Evolutionary conservation across 768 basidiomycete species (phyloP).

Genomic region (Pleurotus tuber-regium): DNA sequence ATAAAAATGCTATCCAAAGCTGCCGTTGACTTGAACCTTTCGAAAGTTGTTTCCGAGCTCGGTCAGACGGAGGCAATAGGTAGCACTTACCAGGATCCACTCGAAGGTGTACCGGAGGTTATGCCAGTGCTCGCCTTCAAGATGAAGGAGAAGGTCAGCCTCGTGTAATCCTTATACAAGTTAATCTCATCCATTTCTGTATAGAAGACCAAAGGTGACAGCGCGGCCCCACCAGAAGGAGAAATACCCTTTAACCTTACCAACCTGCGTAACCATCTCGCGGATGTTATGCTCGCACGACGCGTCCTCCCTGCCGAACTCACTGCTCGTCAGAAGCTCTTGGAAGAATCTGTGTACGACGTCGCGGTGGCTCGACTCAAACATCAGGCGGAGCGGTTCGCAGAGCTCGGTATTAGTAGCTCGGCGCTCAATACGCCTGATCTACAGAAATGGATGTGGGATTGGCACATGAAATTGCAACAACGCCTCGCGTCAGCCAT

Average conservation of each 20-base stretch:
- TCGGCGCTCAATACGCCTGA: conserved; percentile 43
- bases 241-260: conserved; percentile 75
- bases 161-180: background rate
- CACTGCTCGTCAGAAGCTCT: conserved; percentile 72
- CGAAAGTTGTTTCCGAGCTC: conserved; percentile 51
- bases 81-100: conserved; percentile 33
- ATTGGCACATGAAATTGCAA: conserved; percentile 71
- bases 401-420: conserved; percentile 53
- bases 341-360: conserved; percentile 86
- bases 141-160: conserved; percentile 27
- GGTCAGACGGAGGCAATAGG: conserved; percentile 52
- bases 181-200: background rate
- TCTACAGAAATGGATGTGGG: conserved; percentile 81
- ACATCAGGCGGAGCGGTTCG: conserved; percentile 58
- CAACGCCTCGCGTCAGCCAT: conserved; percentile 51
- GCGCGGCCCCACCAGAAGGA: conserved; percentile 20
- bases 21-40: conserved; percentile 54
- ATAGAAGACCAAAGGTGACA: conserved; percentile 17
- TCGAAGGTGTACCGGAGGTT: conserved; percentile 57
- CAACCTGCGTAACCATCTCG: conserved; percentile 67
- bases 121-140: conserved; percentile 49
- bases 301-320: conserved; percentile 64
- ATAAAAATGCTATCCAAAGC: conserved; percentile 57
- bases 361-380: conserved; percentile 71
- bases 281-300: conserved; percentile 59